Base-by-base conservation (phyloP, 2,329 filamentous ascomycete genomes). In the Elsinoe australis region DNA sequence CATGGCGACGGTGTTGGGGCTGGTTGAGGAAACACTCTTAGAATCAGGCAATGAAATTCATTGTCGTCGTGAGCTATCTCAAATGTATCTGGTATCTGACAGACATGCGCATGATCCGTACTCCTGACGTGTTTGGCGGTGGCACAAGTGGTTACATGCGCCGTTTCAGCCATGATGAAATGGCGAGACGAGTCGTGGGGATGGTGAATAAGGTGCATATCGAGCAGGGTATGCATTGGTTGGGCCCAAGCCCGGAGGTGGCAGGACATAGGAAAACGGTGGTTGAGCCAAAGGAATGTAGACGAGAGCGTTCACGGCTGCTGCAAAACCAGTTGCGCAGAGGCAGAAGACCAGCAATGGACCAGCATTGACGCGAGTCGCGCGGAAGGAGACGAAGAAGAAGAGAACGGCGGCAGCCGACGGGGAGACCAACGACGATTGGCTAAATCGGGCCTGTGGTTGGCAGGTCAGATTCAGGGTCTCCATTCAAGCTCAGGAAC, bases 301-400 rank as follows among this genome's bases (percentile, higher is more conserved):
- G 26, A n/a, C n/a, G n/a, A n/a, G n/a, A n/a, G 22, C 36, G 36
- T 41, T 28, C 36, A 22, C 21, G 18, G 36, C 36, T 26, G 34
- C 34, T 18, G 36, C 36, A 41, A 41, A 22, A 38, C 35, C 35
- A 38, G 35, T 38, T 22, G 35, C 29, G 29, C n/a, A 38, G 35
- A 18, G 10, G 26, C n/a, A 22, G 9, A 19, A 44, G 24, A 18
- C 39, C 39, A 44, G 39, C 39, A 44, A 44, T 44, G 39, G n/a
- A 4, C 38, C 38, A 42, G 38, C 38, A 42, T 42, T 42, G 38
- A 42, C 38, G 38, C 38, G 38, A 42, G 34, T 38, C 31, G 31
- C 5, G 31, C 5, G 31, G 5, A 15, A n/a, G n/a, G 26, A 29
- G 12, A 29, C 26, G 26, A 12, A 29, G 26, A 29, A 29, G 12